Evolutionary conservation across 2,329 filamentous ascomycete genomes (phyloP).

Genomic region (Calonectria naviculata): DNA sequence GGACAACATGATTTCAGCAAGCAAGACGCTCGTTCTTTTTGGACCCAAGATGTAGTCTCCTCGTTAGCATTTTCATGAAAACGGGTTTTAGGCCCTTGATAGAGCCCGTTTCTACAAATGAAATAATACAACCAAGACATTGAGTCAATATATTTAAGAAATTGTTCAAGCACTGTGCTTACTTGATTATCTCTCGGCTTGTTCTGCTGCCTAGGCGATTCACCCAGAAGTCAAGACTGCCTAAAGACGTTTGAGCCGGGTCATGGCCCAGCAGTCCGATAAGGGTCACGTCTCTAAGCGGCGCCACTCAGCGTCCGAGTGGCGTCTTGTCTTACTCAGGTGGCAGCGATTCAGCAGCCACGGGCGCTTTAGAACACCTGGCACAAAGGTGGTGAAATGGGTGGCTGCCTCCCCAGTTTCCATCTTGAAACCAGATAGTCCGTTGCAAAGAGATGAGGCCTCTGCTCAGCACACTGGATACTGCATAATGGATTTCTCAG

Average conservation of each 20-base stretch:
- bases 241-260: background rate
- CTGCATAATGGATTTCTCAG: background rate
- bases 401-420: background rate
- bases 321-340: conserved; percentile 1
- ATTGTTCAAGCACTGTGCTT: too few species aligned
- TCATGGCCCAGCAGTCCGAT: too few species aligned
- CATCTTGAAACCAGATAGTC: background rate
- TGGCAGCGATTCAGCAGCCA: background rate
- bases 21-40: too few species aligned
- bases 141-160: too few species aligned
- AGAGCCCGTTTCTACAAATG: too few species aligned
- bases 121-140: too few species aligned
- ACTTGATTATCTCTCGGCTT: too few species aligned
- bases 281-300: background rate
- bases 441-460: background rate
- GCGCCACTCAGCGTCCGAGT: conserved; percentile 2
- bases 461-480: background rate
- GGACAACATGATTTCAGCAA: too few species aligned
- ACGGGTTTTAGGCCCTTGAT: too few species aligned
- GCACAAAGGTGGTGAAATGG: background rate
- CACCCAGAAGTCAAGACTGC: background rate
- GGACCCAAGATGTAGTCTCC: too few species aligned
- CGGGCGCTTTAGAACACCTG: background rate
- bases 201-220: too few species aligned
- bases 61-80: too few species aligned